Conservation (phyloP, 2,329 filamentous ascomycete species). For the Colletotrichum sp. region DNA sequence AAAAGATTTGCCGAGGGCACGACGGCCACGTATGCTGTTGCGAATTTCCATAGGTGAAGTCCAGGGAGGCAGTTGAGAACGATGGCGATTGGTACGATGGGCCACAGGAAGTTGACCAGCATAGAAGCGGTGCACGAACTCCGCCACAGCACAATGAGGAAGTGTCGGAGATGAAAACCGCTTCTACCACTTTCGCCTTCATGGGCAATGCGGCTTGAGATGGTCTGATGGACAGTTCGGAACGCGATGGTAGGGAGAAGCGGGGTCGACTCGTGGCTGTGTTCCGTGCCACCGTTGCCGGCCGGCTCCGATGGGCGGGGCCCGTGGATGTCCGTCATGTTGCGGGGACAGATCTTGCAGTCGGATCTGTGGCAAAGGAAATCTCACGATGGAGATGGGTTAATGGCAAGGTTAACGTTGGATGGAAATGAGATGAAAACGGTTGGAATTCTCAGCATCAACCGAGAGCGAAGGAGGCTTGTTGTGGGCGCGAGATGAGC, state of each 20-base stretch:
- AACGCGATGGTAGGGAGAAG: constrained; percentile 29
- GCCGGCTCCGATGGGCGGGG: neutral
- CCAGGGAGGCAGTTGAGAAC: constrained; percentile 41
- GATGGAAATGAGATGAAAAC: neutral
- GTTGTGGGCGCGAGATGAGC: neutral
- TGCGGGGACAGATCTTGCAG: neutral
- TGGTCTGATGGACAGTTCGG: constrained; percentile 17
- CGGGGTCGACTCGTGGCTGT: constrained; percentile 28
- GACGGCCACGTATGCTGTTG: constrained; percentile 53
- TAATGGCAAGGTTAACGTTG: neutral
- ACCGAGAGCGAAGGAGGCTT: neutral
- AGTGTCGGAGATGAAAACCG: constrained; percentile 46
- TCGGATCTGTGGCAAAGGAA: neutral
- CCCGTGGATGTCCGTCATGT: neutral
- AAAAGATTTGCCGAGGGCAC: constrained; percentile 54
- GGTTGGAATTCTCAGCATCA: neutral
- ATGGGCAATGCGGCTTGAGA: constrained; percentile 20
- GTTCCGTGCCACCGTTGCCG: constrained; percentile 1
- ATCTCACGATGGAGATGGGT: neutral
- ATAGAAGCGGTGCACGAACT: constrained; percentile 49
- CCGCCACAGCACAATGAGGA: constrained; percentile 45
- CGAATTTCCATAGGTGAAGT: constrained; percentile 48
- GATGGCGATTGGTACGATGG: constrained; percentile 50
- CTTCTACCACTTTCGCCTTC: constrained; percentile 52
- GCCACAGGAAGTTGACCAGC: constrained; percentile 54